Percentiles rank a stretch among this genome's conserved stretches.
phyloP scores from a whole-genome alignment of 768 basidiomycete species.

The Auricularia heimuer region DNA sequence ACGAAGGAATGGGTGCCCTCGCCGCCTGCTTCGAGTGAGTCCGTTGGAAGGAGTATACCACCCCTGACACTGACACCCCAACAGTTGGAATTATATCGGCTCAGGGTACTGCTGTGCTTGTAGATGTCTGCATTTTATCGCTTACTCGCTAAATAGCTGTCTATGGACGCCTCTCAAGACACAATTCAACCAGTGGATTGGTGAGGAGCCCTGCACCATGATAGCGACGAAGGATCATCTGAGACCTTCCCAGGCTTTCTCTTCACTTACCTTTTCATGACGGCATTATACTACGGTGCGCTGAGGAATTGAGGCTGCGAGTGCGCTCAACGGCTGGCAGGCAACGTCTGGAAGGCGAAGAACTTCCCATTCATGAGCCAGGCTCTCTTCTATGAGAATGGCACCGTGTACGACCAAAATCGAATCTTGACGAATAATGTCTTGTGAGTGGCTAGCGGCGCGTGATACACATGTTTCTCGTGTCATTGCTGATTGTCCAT shows the following conservation, averaged over 20 bases:
- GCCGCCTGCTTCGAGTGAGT: slow-evolving; percentile 13
- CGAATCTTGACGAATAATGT: slow-evolving; percentile 16
- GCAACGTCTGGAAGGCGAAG: slow-evolving; percentile 19
- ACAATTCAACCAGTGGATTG: slow-evolving; percentile 16
- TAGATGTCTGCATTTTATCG: background rate
- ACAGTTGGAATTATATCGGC: slow-evolving; percentile 15
- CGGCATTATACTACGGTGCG: slow-evolving; percentile 13
- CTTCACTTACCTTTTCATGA: slow-evolving; percentile 17
- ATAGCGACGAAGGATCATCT: background rate
- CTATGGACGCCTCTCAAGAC: slow-evolving; percentile 22
- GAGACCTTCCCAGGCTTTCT: slow-evolving; percentile 5
- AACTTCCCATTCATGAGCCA: slow-evolving; percentile 24
- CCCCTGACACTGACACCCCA: background rate
- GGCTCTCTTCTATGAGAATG: slow-evolving; percentile 16
- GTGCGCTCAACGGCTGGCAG: background rate
- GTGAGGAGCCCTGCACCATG: background rate
- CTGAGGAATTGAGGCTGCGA: background rate
- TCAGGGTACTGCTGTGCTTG: background rate
- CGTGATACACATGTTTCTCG: slow-evolving; percentile 8
- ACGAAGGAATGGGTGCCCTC: slow-evolving; percentile 11
- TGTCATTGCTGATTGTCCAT: background rate
- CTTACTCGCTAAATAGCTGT: slow-evolving; percentile 3
- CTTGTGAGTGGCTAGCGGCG: slow-evolving; percentile 15
- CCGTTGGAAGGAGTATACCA: background rate
- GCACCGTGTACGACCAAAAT: slow-evolving; percentile 15